phyloP scores from a whole-genome alignment of 192 early-diverging fungal species.

The Rhizophagus sp. region DNA sequence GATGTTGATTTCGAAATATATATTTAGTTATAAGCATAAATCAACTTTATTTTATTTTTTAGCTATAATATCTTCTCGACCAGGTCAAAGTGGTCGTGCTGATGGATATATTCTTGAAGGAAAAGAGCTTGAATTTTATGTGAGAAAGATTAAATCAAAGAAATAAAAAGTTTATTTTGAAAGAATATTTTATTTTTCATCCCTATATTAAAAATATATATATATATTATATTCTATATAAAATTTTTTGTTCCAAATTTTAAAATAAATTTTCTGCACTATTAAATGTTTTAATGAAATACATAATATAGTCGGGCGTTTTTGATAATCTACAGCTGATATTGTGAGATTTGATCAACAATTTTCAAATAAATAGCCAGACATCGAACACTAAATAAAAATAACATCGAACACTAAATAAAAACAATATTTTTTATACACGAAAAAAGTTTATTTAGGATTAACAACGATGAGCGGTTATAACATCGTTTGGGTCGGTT shows the following conservation, averaged over 20 bases:
- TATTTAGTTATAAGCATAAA: neutral
- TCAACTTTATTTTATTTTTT: neutral
- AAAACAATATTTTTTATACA: neutral
- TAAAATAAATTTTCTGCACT: too few relatives aligned
- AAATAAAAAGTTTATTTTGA: constrained; percentile 32
- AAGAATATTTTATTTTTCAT: neutral
- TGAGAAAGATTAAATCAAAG: constrained; percentile 79
- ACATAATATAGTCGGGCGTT: too few relatives aligned
- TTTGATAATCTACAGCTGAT: too few relatives aligned
- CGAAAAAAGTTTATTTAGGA: neutral
- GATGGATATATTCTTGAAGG: constrained; percentile 99
- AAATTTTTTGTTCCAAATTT: too few relatives aligned
- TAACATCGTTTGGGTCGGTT: constrained; percentile 4
- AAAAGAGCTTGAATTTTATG: constrained; percentile 99
- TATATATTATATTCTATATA: too few relatives aligned
- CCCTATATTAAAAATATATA: neutral
- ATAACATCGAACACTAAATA: too few relatives aligned
- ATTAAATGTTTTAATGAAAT: too few relatives aligned
- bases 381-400: too few relatives aligned
- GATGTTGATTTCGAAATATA: neutral
- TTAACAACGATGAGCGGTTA: constrained; percentile 3
- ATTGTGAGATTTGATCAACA: too few relatives aligned
- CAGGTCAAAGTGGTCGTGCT: constrained; percentile 95
- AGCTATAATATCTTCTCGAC: constrained; percentile 92
- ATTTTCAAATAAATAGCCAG: too few relatives aligned